Base-by-base conservation (phyloP, 495 filamentous ascomycete species). In the Penicillium psychrofluorescens region DNA sequence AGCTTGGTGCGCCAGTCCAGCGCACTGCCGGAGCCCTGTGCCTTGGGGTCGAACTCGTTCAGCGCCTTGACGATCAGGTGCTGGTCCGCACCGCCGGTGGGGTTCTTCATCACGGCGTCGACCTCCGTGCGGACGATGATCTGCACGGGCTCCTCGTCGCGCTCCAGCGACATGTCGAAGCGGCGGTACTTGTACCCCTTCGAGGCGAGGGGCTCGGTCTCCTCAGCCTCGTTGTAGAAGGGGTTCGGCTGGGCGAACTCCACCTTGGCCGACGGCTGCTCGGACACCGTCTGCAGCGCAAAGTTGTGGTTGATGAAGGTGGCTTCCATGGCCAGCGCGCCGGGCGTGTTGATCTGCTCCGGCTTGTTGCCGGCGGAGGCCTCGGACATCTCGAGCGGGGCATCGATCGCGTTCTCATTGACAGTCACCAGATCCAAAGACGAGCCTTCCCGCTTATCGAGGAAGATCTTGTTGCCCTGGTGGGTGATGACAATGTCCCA, bases 241-340 rank as follows among this genome's bases (percentile, higher is more conserved):
- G 92, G 92, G 71, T 98, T 95, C 50, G 88, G 85, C 70, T 95
- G 73, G 16, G 78, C 54, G 77, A 96, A 88, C 45, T 86, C 76
- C 50, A 88, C 74, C 73, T 91, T 95, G 56, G 76, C 65, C 40
- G 71, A 74, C 43, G 87, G 77, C 49, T 73, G 84, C 71, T 98
- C 92, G 50, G 80, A 64, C 46, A 97, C 88, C 40, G 88, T 87
- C 75, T 97, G 92, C 64, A 92, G 84, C 32, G 88, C 84, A 59
- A 98, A 97, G 72, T 96, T 95, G 77, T 97, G 90, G 78, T 97
- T 98, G 83, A 98, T 98, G 72, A 95, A 91, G 27, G 92, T 98
- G 22, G 92, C 92, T 66, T 98, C 92, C 63, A 96, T 82, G 50
- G 91, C 90, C 14, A 98, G 79, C 27, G 92, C 88, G 36, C 73